phyloP scores from a whole-genome alignment of 2,329 filamentous ascomycete species.

The Fusarium denticulatum region DNA sequence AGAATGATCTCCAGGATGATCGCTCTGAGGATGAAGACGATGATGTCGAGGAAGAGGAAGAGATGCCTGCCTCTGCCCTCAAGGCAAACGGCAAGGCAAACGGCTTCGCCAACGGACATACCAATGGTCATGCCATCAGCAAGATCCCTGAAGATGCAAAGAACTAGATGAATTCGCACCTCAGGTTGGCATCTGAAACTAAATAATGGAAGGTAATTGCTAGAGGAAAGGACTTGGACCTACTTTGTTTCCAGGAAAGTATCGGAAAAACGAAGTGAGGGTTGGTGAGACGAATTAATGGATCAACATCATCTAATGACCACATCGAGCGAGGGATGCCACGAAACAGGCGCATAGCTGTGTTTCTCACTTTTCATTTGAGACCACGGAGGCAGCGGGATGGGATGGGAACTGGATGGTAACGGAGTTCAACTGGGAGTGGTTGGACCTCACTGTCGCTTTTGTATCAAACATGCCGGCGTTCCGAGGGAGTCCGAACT shows the following conservation, averaged over 20 bases:
- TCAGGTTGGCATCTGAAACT: background rate
- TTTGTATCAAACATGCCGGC: constrained; percentile 35
- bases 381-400: constrained; percentile 3
- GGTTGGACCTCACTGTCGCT: constrained; percentile 31
- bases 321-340: constrained; percentile 15
- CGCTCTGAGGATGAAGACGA: constrained; percentile 74
- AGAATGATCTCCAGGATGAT: constrained; percentile 72
- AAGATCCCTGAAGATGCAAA: constrained; percentile 22
- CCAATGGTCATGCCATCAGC: constrained; percentile 31
- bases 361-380: constrained; percentile 21
- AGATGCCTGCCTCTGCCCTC: constrained; percentile 44
- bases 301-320: constrained; percentile 38
- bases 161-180: constrained; percentile 15
- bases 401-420: constrained; percentile 15
- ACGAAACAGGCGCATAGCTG: constrained; percentile 24
- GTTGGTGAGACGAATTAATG: constrained; percentile 36
- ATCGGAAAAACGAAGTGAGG: constrained; percentile 6
- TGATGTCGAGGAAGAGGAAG: constrained; percentile 60
- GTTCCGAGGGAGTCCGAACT: constrained; percentile 22
- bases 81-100: constrained; percentile 36
- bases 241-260: background rate
- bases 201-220: background rate
- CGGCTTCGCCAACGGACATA: constrained; percentile 22
- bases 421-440: constrained; percentile 26
- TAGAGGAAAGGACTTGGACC: background rate